phyloP scores from a whole-genome alignment of 2,329 filamentous ascomycete genomes.

The Phialophora expanda region DNA sequence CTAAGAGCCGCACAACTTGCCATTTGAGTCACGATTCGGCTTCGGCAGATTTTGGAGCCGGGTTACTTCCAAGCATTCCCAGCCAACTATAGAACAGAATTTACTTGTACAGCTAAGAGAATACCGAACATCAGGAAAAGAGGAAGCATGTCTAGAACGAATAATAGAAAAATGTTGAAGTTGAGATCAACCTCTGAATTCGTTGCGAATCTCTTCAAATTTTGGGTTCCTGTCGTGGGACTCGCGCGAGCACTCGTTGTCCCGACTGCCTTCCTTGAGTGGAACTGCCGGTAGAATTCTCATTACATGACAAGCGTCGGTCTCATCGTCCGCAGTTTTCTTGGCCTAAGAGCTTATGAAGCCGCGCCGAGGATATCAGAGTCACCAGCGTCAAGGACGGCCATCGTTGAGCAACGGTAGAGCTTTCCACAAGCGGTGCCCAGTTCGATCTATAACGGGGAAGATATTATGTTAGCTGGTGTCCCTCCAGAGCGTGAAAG shows the following conservation, averaged over 20 bases:
- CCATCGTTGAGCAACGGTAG: conserved; percentile 97
- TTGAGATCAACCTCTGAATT: background rate
- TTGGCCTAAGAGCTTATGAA: conserved; percentile 4
- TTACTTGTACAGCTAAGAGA: background rate
- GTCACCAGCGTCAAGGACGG: conserved; percentile 95
- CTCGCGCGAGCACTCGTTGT: background rate
- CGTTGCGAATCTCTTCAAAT: background rate
- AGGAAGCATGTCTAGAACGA: background rate
- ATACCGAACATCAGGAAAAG: background rate
- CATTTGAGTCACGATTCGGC: conserved; percentile 1
- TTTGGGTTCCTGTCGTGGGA: background rate
- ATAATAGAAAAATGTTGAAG: background rate
- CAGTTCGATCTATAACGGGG: conserved; percentile 79
- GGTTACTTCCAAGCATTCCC: background rate
- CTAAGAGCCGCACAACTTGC: background rate
- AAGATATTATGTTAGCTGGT: conserved; percentile 36
- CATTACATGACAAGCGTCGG: background rate
- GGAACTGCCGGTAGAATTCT: background rate
- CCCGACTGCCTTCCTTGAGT: background rate
- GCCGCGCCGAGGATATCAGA: conserved; percentile 84
- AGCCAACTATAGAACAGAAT: background rate
- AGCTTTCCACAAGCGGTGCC: conserved; percentile 99
- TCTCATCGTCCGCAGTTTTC: background rate
- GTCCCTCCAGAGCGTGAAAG: conserved; percentile 84
- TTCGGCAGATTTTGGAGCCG: background rate